Evolutionary conservation across 116 monocot genomes (phyloP).

Genomic region (Thalassia testudinum): DNA sequence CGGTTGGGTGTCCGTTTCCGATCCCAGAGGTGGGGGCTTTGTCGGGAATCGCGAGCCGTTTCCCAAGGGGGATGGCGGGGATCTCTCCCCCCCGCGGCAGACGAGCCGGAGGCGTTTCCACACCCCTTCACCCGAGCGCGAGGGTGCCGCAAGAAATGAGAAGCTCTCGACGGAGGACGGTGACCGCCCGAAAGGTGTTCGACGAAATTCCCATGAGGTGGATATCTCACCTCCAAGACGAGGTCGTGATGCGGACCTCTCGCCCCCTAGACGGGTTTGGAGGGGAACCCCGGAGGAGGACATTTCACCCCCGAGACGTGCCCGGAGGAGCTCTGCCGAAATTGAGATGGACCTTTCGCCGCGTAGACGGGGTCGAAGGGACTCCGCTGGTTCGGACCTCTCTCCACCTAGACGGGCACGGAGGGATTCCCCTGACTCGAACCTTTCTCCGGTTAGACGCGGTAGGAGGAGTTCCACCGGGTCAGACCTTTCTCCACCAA

Average conservation of each 20-base stretch:
- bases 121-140: conserved; percentile 21
- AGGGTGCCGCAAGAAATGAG: neutral
- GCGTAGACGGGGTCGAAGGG: too few relatives aligned
- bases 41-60: neutral
- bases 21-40: conserved; percentile 2
- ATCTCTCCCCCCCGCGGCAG: conserved; percentile 44
- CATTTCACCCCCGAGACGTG: conserved; percentile 24
- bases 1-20: conserved; percentile 58
- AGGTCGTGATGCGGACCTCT: conserved; percentile 3
- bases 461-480: conserved; percentile 12
- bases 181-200: neutral
- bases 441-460: too few relatives aligned
- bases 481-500: too few relatives aligned
- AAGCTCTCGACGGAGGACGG: neutral
- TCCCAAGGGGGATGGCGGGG: conserved; percentile 4
- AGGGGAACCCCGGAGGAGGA: neutral
- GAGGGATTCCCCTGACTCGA: too few relatives aligned
- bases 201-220: neutral
- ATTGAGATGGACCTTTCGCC: too few relatives aligned
- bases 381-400: too few relatives aligned
- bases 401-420: too few relatives aligned
- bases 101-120: conserved; percentile 14
- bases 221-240: conserved; percentile 27
- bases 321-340: too few relatives aligned
- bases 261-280: conserved; percentile 7